Evolutionary conservation across 495 filamentous ascomycete species (phyloP), one percentile per base, ranked within the genome.

Genomic region (Penicillium riverlandense): DNA sequence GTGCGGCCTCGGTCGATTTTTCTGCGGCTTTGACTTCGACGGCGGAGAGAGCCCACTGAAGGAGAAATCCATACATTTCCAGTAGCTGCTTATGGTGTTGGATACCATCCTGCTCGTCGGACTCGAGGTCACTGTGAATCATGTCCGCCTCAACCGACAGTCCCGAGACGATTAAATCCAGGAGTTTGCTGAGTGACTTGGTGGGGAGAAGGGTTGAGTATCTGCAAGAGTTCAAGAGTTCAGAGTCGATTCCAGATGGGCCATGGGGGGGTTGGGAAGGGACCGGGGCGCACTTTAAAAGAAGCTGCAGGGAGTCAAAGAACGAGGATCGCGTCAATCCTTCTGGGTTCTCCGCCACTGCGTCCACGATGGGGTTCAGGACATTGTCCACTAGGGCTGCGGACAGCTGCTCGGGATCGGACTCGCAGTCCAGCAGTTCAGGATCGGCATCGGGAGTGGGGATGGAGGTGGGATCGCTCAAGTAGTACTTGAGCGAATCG

Each of bases 21-120:
- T 96, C 91, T 31, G 88, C 85, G 9, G 90, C 86, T 65, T 95
- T 94, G 22, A 87, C 83, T 61, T 99, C 92, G 44, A 96, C 86
- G 11, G 85, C 89, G 6, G 90, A 85, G 41, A 97, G 80, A 3
- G 86, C 85, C 92, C 92, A 99, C 64, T 95, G 92, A 37, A 96
- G 71, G 1, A 99, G 73, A 54, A 96, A 99, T 13, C 83, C 92
- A 61, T 94, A 96, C 55, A 95, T 88, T 55, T 99, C 92, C 48
- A 99, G 77, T 8, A 95, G 73, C 47, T 85, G 79, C 59, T 95
- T 95, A 70, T 97, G 90, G 52, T 88, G 83, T 38, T 82, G 76
- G 39, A 91, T 71, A 11, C 82, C 75, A 53, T 95, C 91, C 58
- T 92, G 88, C 54, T 95, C 92, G 60, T 96, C 90, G 13, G 80